Percentiles rank a stretch among this genome's conserved stretches.
phyloP scores from a whole-genome alignment of 192 early-diverging fungal species.

The Gonapodya prolifera region DNA sequence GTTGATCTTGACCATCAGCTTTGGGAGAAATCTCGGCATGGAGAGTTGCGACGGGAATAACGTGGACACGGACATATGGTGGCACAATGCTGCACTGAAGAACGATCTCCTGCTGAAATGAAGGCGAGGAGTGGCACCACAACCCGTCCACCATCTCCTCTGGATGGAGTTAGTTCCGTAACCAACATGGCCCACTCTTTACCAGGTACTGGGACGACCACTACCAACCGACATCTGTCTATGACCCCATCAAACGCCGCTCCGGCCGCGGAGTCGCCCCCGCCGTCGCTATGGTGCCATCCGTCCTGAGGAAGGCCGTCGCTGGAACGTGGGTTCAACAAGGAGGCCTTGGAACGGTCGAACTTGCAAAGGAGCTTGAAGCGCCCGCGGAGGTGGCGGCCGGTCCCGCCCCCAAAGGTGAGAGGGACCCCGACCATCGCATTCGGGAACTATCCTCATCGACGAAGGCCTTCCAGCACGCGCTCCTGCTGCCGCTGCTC shows the following conservation, averaged over 20 bases:
- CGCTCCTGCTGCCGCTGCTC: not conserved
- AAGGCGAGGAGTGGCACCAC: too few species aligned
- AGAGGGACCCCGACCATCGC: conserved; percentile 25
- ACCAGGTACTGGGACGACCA: conserved; percentile 76
- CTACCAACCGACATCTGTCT: conserved; percentile 17
- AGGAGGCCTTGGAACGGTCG: conserved; percentile 38
- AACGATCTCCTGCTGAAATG: too few species aligned
- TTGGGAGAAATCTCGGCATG: too few species aligned
- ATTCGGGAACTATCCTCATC: conserved; percentile 22
- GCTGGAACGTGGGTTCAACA: not conserved
- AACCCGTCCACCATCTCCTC: too few species aligned
- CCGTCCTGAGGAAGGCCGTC: not conserved
- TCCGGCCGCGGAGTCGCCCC: not conserved
- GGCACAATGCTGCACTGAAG: too few species aligned
- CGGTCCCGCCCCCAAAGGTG: conserved; percentile 19
- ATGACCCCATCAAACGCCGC: not conserved
- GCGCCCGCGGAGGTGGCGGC: conserved; percentile 36
- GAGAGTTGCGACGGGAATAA: too few species aligned
- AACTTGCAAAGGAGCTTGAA: conserved; percentile 63
- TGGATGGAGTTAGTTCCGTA: not conserved
- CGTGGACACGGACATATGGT: too few species aligned
- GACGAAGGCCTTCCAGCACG: not conserved
- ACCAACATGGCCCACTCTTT: not conserved
- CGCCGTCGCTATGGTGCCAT: not conserved
- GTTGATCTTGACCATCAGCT: not conserved